Evolutionary conservation across 805 yeast genomes (phyloP).

Genomic region (Spathaspora boniae): DNA sequence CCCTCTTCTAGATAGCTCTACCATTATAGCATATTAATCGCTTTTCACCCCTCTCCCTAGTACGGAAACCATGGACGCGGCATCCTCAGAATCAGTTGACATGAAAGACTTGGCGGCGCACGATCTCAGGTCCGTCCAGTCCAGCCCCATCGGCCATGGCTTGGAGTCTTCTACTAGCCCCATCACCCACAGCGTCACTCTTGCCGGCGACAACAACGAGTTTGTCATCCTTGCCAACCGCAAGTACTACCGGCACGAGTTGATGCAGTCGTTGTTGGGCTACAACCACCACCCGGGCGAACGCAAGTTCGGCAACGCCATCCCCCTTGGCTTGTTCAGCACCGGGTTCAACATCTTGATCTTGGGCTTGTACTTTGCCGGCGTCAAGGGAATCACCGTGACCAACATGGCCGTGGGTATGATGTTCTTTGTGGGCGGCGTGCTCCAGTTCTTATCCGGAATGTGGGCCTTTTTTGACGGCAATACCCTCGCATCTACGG

Average conservation of each 20-base stretch:
- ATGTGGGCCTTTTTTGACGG: slow-evolving; percentile 47
- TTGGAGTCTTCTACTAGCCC: too few species aligned
- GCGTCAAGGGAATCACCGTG: slow-evolving; percentile 40
- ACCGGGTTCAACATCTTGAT: slow-evolving; percentile 45
- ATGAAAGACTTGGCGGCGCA: too few species aligned
- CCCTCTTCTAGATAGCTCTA: too few species aligned
- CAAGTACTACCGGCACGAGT: slow-evolving; percentile 28
- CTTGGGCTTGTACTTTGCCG: slow-evolving; percentile 43
- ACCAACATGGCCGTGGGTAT: slow-evolving; percentile 46
- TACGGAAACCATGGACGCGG: too few species aligned
- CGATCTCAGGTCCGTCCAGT: too few species aligned
- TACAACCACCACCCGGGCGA: slow-evolving; percentile 47
- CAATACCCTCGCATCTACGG: slow-evolving; percentile 54
- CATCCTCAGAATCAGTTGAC: too few species aligned
- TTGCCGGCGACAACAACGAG: slow-evolving; percentile 20
- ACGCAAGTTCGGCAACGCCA: slow-evolving; percentile 44
- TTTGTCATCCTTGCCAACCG: slow-evolving; percentile 27
- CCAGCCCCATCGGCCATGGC: too few species aligned
- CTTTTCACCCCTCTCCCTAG: too few species aligned
- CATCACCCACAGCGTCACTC: too few species aligned
- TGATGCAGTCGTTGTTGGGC: slow-evolving; percentile 36
- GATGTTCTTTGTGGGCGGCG: slow-evolving; percentile 46
- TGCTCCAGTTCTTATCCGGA: slow-evolving; percentile 49
- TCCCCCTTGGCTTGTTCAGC: slow-evolving; percentile 53
- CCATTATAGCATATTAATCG: too few species aligned